Conservation (phyloP, 139 green algal species). For the Picochlorum sp. region DNA sequence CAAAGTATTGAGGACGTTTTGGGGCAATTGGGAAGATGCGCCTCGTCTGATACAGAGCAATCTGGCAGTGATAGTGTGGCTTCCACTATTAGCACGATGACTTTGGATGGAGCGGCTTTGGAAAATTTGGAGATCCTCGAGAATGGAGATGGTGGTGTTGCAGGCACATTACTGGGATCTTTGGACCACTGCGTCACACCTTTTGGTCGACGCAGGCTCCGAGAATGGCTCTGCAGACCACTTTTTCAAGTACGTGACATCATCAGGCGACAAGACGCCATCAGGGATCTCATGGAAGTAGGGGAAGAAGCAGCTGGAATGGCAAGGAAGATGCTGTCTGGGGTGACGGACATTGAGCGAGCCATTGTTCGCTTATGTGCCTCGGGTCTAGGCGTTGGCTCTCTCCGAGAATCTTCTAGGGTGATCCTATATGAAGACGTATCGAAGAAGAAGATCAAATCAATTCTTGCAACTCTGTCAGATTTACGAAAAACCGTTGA, state of each 20-base stretch:
- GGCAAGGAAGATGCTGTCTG: conserved; percentile 39
- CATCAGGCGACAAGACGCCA: conserved; percentile 57
- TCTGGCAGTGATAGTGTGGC: neutral
- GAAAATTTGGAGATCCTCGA: conserved; percentile 91
- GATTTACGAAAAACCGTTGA: conserved; percentile 43
- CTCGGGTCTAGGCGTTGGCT: conserved; percentile 18
- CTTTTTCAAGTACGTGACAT: conserved; percentile 65
- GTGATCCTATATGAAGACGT: conserved; percentile 96
- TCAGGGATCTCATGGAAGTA: conserved; percentile 47
- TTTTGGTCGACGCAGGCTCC: conserved; percentile 75
- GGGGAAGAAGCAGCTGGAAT: conserved; percentile 38
- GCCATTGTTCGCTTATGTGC: conserved; percentile 66
- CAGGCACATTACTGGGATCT: conserved; percentile 73
- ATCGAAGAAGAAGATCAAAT: conserved; percentile 40
- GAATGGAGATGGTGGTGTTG: conserved; percentile 62
- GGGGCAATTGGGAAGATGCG: conserved; percentile 5
- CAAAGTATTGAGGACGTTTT: conserved; percentile 44
- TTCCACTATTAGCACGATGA: conserved; percentile 35
- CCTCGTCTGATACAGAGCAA: neutral
- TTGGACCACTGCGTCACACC: conserved; percentile 82
- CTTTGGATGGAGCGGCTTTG: conserved; percentile 86
- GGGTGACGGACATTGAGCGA: conserved; percentile 79
- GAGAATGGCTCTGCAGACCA: conserved; percentile 80
- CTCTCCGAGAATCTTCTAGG: conserved; percentile 51
- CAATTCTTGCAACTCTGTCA: conserved; percentile 50